Percentiles rank a stretch among this genome's conserved stretches.
Conservation (phyloP, 2,329 filamentous ascomycete species). For the Fusarium temperatum region DNA sequence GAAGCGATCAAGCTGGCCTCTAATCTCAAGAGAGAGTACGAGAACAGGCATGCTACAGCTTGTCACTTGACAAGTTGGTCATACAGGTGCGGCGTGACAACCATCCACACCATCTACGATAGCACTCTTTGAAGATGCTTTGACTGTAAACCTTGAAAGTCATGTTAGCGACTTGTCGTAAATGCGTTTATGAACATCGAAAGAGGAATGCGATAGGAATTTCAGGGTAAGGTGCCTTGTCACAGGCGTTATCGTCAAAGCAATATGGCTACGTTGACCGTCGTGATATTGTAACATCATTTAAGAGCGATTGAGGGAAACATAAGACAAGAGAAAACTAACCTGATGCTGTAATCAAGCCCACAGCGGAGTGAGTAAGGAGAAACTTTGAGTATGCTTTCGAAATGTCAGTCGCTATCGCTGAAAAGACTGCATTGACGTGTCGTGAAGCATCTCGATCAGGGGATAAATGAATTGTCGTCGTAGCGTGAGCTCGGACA, state of each 20-base stretch:
- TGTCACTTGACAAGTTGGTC: slow-evolving; percentile 8
- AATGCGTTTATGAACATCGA: not conserved
- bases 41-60: not conserved
- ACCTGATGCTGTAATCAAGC: slow-evolving; percentile 29
- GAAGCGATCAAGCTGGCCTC: not conserved
- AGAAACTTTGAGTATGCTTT: slow-evolving; percentile 11
- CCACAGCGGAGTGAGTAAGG: not conserved
- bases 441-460: slow-evolving; percentile 38
- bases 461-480: slow-evolving; percentile 51
- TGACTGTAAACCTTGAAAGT: not conserved
- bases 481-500: slow-evolving; percentile 79
- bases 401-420: slow-evolving; percentile 37
- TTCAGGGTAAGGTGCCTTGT: slow-evolving; percentile 51
- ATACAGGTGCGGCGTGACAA: no score
- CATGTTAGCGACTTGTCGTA: slow-evolving; percentile 19
- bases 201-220: not conserved
- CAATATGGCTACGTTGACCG: slow-evolving; percentile 59
- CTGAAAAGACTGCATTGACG: slow-evolving; percentile 23
- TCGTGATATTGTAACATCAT: slow-evolving; percentile 59
- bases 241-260: slow-evolving; percentile 58
- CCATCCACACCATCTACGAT: not conserved
- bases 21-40: not conserved
- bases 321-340: slow-evolving; percentile 31
- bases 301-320: slow-evolving; percentile 14
- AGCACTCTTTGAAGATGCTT: not conserved